A percentile compares a stretch with the other conserved stretches of the same genome.
Evolutionary conservation across 225 moss, liverwort and hornwort species (phyloP).

Genomic region (Pseudoscleropodium purum): DNA sequence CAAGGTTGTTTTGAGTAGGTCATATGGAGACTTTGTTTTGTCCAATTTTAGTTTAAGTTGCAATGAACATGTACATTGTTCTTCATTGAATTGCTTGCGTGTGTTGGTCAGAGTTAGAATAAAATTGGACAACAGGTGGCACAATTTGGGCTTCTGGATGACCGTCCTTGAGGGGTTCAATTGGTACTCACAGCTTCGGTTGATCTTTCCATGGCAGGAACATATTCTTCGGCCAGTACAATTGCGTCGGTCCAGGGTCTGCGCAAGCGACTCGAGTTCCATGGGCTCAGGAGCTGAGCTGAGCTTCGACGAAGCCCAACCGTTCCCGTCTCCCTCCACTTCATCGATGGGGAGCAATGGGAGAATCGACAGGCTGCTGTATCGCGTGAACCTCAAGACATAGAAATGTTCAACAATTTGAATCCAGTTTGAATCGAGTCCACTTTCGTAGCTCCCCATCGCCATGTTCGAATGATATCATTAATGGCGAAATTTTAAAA

Average conservation of each 20-base stretch:
- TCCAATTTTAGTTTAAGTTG: neutral
- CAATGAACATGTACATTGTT: neutral
- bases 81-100: neutral
- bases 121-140: neutral
- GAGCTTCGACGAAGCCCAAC: constrained; percentile 11
- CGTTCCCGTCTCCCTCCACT: constrained; percentile 10
- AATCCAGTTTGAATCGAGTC: neutral
- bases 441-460: neutral
- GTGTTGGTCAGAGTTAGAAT: neutral
- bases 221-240: constrained; percentile 25
- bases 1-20: neutral
- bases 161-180: neutral
- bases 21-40: neutral
- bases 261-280: neutral
- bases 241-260: constrained; percentile 15
- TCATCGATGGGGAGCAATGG: constrained; percentile 7
- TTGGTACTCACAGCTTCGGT: neutral
- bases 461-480: neutral
- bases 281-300: constrained; percentile 4
- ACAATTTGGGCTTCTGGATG: neutral
- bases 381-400: neutral
- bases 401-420: neutral
- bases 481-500: neutral
- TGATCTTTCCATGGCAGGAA: constrained; percentile 2
- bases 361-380: neutral